Base-by-base conservation (phyloP, 148 eudicot species). In the Cornus kousa region DNA sequence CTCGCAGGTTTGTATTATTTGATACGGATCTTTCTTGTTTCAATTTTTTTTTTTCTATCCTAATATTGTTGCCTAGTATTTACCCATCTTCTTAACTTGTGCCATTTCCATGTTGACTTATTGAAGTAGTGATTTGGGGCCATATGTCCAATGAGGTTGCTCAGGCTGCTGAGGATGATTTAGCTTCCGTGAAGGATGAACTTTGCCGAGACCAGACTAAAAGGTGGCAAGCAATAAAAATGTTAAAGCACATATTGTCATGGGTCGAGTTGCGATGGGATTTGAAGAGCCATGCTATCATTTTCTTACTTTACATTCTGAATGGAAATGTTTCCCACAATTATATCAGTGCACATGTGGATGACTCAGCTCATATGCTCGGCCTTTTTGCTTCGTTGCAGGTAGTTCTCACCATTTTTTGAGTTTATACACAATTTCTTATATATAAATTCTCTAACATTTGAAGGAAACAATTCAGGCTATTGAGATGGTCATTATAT, bases 141-240 rank as follows among this genome's bases (percentile, higher is more conserved):
- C 85, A 86, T 77, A 85, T 83, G 81, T 89, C 87, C n/a, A 84
- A 82, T 80, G 90, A 86, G 80, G 85, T 88, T 57, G 73, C 89
- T 80, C 83, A 82, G 72, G 89, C 90, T 77, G 91, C 89, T 74
- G 84, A 78, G 79, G 87, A 82, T 76, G 91, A 97, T 85, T 46
- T 91, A 60, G 69, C 74, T 70, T 72, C 79, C 55, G 85, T 92
- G 71, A 89, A 77, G 78, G 80, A 80, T 80, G 93, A 88, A 83
- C 91, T 97, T 77, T 81, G 85, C 74, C 80, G 83, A 70, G 72
- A 76, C 59, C 93, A 87, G 83, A 80, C 79, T 50, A 87, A 81
- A 85, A 88, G 99, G 83, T 94, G 97, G 97, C 85, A 84, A 82
- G 92, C 95, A 78, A 57, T 97, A 70, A 94, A 87, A 79, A 87